Evolutionary conservation across 768 basidiomycete species (phyloP).

Genomic region (Collybiopsis confluens): DNA sequence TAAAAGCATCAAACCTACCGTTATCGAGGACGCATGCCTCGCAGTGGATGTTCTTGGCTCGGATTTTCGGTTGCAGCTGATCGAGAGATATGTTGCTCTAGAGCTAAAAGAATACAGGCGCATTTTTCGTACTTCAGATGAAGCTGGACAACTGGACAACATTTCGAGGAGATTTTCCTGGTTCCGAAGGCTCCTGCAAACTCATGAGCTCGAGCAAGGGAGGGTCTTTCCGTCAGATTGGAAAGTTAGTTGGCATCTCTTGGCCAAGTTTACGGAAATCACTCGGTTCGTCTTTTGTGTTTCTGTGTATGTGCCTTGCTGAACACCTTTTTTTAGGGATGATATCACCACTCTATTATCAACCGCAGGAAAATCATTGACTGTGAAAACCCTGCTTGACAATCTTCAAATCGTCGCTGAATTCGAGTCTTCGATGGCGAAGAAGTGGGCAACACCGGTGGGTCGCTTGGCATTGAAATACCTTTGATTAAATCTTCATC

Average conservation of each 20-base stretch:
- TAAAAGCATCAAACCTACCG: constrained; percentile 57
- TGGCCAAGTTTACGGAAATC: constrained; percentile 85
- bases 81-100: constrained; percentile 85
- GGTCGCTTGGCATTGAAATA: constrained; percentile 11
- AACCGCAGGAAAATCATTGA: constrained; percentile 69
- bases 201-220: constrained; percentile 84
- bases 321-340: constrained; percentile 49
- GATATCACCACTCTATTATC: constrained; percentile 79
- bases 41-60: constrained; percentile 85
- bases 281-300: constrained; percentile 57
- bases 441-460: constrained; percentile 79
- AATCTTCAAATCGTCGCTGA: constrained; percentile 82
- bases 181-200: constrained; percentile 82
- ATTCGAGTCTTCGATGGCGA: constrained; percentile 78
- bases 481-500: background rate
- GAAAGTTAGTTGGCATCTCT: constrained; percentile 79
- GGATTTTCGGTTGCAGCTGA: constrained; percentile 75
- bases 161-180: constrained; percentile 89
- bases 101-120: constrained; percentile 95
- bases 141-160: constrained; percentile 96
- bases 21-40: constrained; percentile 79
- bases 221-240: constrained; percentile 81
- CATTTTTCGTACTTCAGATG: constrained; percentile 89
- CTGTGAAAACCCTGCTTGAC: constrained; percentile 79
- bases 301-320: background rate